These are phyloP conservation scores for Ustilago cynodontis DNA, from an alignment of 1,284 basidiomycete genomes.

Conservation along the genomic window DNA sequence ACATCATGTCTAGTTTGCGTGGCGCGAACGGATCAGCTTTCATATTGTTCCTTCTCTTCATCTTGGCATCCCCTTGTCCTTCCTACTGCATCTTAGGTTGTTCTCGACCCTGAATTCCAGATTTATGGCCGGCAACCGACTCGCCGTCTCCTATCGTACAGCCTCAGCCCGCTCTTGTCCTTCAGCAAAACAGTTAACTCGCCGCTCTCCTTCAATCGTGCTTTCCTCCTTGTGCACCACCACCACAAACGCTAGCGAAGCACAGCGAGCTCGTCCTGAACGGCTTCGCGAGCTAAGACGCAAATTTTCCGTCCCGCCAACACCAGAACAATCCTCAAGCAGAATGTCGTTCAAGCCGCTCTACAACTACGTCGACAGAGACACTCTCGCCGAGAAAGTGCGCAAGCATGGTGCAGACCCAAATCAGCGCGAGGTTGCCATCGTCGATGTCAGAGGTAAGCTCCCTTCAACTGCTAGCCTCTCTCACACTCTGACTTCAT, in stretches of 20 bases:
- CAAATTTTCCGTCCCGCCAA: slow-evolving; percentile 25
- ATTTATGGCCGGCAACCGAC: slow-evolving; percentile 1
- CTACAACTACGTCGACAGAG: slow-evolving; percentile 61
- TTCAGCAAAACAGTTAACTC: background rate
- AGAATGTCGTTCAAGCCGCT: slow-evolving; percentile 57
- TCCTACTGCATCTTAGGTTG: background rate
- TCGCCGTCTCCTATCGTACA: background rate
- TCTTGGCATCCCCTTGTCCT: background rate
- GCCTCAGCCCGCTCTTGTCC: background rate
- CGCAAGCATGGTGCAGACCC: slow-evolving; percentile 32
- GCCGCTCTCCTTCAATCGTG: background rate
- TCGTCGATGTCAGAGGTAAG: slow-evolving; percentile 66
- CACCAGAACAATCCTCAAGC: background rate
- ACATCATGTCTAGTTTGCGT: slow-evolving; percentile 5
- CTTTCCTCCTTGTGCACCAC: slow-evolving; percentile 1
- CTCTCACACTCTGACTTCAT: background rate
- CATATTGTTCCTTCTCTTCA: background rate
- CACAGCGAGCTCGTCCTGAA: slow-evolving; percentile 10
- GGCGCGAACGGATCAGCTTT: slow-evolving; percentile 16
- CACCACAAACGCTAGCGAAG: background rate
- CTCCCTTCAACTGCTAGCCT: background rate
- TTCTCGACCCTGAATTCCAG: background rate
- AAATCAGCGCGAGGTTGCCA: slow-evolving; percentile 45
- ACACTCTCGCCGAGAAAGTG: slow-evolving; percentile 49
- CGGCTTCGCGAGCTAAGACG: slow-evolving; percentile 25